Conservation (phyloP, 2,329 filamentous ascomycete species). For the Colletotrichum horii region DNA sequence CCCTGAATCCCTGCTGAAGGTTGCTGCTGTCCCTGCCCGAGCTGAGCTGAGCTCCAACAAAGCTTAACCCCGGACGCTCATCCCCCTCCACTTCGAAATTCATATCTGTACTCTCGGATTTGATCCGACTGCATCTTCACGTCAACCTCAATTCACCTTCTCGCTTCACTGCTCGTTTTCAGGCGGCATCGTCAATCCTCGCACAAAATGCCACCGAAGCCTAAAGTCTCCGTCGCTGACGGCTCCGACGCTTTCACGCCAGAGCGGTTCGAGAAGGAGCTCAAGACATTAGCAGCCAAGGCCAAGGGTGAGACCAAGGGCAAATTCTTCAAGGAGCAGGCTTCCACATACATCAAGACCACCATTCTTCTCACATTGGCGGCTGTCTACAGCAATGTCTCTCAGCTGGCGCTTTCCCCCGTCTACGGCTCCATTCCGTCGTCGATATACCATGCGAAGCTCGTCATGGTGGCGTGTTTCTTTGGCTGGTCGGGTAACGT, state of each 20-base stretch:
- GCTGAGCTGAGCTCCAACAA: neutral
- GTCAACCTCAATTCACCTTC: neutral
- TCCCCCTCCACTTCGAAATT: neutral
- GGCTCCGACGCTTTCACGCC: slow-evolving; percentile 45
- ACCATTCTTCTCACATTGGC: slow-evolving; percentile 57
- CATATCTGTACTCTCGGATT: neutral
- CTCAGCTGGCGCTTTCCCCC: slow-evolving; percentile 79
- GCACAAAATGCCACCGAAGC: slow-evolving; percentile 16
- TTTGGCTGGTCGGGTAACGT: slow-evolving; percentile 75
- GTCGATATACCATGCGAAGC: slow-evolving; percentile 71
- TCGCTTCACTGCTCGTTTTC: neutral
- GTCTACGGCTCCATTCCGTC: slow-evolving; percentile 88
- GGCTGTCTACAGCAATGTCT: slow-evolving; percentile 72
- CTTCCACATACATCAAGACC: slow-evolving; percentile 43
- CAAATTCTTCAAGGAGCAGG: slow-evolving; percentile 33
- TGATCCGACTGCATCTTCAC: neutral
- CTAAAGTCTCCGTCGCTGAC: neutral
- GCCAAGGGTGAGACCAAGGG: slow-evolving; percentile 37
- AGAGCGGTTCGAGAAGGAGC: slow-evolving; percentile 60
- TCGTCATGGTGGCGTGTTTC: slow-evolving; percentile 70
- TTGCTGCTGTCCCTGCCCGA: neutral
- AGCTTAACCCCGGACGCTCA: neutral
- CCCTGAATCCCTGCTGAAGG: neutral
- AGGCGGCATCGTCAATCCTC: neutral
- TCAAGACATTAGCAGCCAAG: slow-evolving; percentile 54